Evolutionary conservation across 495 filamentous ascomycete genomes (phyloP).

Genomic region (Extremus antarcticus): DNA sequence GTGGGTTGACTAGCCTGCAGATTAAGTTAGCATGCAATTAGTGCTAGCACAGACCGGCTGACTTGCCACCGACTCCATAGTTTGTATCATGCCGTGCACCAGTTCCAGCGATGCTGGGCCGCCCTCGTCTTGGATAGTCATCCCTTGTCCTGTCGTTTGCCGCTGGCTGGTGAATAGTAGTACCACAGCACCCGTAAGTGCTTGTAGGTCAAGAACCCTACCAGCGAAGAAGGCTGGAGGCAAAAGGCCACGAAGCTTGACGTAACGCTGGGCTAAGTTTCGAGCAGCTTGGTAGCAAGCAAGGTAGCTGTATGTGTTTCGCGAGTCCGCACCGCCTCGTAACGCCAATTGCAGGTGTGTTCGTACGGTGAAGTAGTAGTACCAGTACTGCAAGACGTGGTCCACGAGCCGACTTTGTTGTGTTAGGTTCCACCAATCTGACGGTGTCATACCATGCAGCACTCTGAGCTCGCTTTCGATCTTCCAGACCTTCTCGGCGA

Average conservation of each 20-base stretch:
- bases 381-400: constrained; percentile 26
- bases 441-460: constrained; percentile 22
- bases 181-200: constrained; percentile 24
- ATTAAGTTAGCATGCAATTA: no score
- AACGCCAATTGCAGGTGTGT: constrained; percentile 27
- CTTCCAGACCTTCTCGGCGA: constrained; percentile 15
- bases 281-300: constrained; percentile 27
- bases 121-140: background rate
- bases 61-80: background rate
- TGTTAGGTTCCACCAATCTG: constrained; percentile 21
- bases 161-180: constrained; percentile 14
- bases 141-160: background rate
- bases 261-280: constrained; percentile 21
- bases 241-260: constrained; percentile 16
- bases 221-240: constrained; percentile 26
- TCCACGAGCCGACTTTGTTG: constrained; percentile 12
- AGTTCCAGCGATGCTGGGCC: background rate
- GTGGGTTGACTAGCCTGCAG: no score
- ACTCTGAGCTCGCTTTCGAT: constrained; percentile 20
- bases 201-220: constrained; percentile 27
- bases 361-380: constrained; percentile 25
- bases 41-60: no score
- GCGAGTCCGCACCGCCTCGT: constrained; percentile 16
- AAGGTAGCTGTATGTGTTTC: constrained; percentile 19
- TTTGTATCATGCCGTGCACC: background rate